Percentiles rank a stretch among this genome's conserved stretches.
Conservation (phyloP, 345 rosid genomes). For the Rhizophora apiculata region DNA sequence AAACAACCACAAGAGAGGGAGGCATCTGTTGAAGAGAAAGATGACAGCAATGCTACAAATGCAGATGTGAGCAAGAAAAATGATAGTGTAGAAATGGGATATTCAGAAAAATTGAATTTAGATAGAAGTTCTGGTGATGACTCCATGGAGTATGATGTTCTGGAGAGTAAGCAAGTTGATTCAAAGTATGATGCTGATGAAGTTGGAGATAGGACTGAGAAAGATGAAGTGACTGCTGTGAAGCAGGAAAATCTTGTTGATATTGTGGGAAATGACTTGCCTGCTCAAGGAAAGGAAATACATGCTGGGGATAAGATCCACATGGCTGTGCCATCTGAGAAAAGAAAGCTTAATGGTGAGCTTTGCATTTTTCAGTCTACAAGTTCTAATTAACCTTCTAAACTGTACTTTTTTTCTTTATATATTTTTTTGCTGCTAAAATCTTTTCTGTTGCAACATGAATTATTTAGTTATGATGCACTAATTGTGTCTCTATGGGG, state of each 20-base stretch:
- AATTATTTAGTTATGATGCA: neutral
- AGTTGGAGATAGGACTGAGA: constrained; percentile 47
- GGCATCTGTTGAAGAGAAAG: constrained; percentile 60
- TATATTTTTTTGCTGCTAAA: neutral
- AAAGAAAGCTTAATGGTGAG: constrained; percentile 81
- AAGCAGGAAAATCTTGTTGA: constrained; percentile 46
- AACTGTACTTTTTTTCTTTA: neutral
- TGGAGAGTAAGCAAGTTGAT: constrained; percentile 70
- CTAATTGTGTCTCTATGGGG: too few relatives aligned
- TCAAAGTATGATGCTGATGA: constrained; percentile 56
- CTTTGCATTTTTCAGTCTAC: neutral
- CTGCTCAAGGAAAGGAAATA: constrained; percentile 37
- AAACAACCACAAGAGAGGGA: constrained; percentile 70
- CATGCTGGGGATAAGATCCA: constrained; percentile 36
- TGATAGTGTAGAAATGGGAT: constrained; percentile 61
- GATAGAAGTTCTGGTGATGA: constrained; percentile 99
- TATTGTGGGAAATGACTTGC: constrained; percentile 41
- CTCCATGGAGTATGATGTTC: constrained; percentile 87
- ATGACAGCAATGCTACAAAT: constrained; percentile 55
- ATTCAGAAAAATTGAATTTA: constrained; percentile 86
- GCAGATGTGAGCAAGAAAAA: constrained; percentile 65
- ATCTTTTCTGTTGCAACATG: neutral
- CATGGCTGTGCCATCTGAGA: constrained; percentile 48
- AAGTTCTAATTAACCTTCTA: neutral
- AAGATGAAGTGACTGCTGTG: constrained; percentile 35